Base-by-base conservation (phyloP, 2,329 filamentous ascomycete genomes). In the Colletotrichum sp. region DNA sequence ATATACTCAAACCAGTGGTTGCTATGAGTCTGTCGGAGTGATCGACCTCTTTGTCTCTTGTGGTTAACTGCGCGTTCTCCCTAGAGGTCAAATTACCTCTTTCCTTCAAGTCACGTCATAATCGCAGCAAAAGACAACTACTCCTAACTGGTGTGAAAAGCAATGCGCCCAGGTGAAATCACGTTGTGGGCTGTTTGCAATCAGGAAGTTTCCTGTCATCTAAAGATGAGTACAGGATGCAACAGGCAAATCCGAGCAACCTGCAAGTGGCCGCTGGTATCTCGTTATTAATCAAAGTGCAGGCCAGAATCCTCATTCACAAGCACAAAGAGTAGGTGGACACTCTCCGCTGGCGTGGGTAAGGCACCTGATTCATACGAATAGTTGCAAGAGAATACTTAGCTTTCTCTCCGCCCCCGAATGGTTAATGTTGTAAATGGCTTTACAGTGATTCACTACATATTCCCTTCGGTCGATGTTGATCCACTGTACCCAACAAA, bases 401-500 rank as follows among this genome's bases (percentile, higher is more conserved):
- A 34, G 13, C 13, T 34, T 34, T 15, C 32, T 34, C 32, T 15
- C 34, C 15, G 34, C 34, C 34, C 15, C 34, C 34, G 15, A 36
- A 16, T 13, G 13, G 12, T 34, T 15, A 13, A 34, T 6, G 32
- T 34, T 34, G 32, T 34, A 34, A 32, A 32, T 13, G 32, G 32
- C 12, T n/a, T 39, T 43, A 18, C 9, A 43, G 16, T 43, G 18
- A 43, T 43, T 6, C 18, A 43, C 5, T 9, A n/a, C 18, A n/a
- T 1, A 12, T n/a, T 48, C 5, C 18, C 18, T n/a, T 48, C 0
- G 18, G 1, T 48, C 43, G 0, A 21, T 48, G 18, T 1, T 21
- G 43, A 52, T 52, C 43, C 43, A 52, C 43, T 52, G n/a, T 52
- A 3, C 1, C 10, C 4, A 4, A 21, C n/a, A 7, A 7, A 13